Evolutionary conservation across 1,284 basidiomycete genomes (phyloP), one percentile per base, ranked within the genome.

Genomic region (Heliocybe sulcata): DNA sequence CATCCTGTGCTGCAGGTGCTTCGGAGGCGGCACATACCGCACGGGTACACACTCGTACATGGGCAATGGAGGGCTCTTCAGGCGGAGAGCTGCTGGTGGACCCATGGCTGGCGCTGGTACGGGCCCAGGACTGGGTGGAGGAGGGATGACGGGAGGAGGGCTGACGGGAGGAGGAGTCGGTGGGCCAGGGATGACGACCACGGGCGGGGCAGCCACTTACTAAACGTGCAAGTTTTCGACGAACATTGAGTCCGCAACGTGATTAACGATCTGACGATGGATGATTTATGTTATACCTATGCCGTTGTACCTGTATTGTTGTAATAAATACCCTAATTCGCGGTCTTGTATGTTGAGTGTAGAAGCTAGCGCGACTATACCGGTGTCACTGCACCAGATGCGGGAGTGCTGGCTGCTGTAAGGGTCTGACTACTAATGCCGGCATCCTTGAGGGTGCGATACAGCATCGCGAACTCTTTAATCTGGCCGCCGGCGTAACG

Each of bases 1-100:
- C 60, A 83, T 84, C 55, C 66, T 85, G 2, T 85, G 82, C 68
- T 85, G 82, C 67, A 72, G 77, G 62, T 84, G 80, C 64, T 69
- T 63, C 58, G 60, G 75, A 16, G 71, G 76, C 53, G 61, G 67
- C n/a, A 63, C 67, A 2, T 64, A 67, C 19, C 67, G 76, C 31
- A 64, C 67, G 0, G 69, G 71, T 4, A 63, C 63, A 6, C 65
- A 66, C 56, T 53, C 57, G 45, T 64, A 57, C 55, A 61, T 56
- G 9, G 38, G 38, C 6, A n/a, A 16, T n/a, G 38, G 38, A n/a
- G 38, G 38, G 38, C 38, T 42, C 16, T 42, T 42, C 38, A 16
- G 38, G n/a, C 6, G 38, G n/a, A 42, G 38, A 16, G 4, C 38
- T 42, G 38, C 38, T 6, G 38, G 16, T 9, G 38, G 38, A n/a